Base-by-base conservation (phyloP, 208 protist species). In the Crithidia expoeki region DNA sequence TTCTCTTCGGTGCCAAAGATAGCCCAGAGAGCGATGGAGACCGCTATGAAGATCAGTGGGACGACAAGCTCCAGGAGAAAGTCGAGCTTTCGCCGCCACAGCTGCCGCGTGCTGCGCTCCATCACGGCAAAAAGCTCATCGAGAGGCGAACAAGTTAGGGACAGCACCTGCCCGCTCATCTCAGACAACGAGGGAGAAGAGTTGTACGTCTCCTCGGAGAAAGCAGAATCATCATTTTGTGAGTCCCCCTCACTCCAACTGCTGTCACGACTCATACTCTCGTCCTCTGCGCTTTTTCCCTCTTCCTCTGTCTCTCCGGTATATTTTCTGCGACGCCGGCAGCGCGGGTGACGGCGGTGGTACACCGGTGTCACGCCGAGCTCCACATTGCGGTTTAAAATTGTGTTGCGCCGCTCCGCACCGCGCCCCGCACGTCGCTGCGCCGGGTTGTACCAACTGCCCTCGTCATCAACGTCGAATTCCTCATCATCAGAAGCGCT, bases 61-160 rank as follows among this genome's bases (percentile, higher is more conserved):
- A 85, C 63, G n/a, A 72, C 10, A 4, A 90, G 11, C 32, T 89
- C 84, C 2, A 82, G 23, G 0, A 86, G 6, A 1, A 85, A 21
- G 38, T 51, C 49, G 11, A 75, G 1, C 67, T 77, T 79, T 9
- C 27, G 34, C 0, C 59, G 77, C 53, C 74, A 81, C 14, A 71
- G 50, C 63, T 84, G 69, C 30, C 68, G 75, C 1, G 55, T 30
- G 23, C 62, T 72, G 49, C 83, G 80, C 38, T 70, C 49, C 17
- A 86, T 19, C 34, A 82, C 47, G 5, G 75, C 79, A 16, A 76
- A 38, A 27, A 83, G 60, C 56, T 86, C 76, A 6, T 69, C 61
- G 61, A 73, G 57, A 1, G n/a, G 57, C 2, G 38, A 62, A 9
- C 21, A 5, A 50, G 23, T 11, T 34, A 50, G 25, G 57, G 34